Conservation (phyloP, 768 basidiomycete genomes). For the Tricholoma furcatifolium region DNA sequence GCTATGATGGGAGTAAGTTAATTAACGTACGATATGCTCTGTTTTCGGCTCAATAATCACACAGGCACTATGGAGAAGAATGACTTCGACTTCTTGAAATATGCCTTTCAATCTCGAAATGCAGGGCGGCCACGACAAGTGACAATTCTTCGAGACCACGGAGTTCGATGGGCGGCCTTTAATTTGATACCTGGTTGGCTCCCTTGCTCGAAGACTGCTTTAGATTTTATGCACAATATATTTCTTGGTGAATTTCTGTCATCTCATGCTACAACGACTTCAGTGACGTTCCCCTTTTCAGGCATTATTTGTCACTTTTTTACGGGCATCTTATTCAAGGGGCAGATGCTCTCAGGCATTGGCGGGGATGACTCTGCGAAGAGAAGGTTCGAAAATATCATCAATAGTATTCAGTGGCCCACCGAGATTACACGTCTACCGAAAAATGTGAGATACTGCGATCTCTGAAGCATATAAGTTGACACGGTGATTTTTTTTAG, state of each 20-base stretch:
- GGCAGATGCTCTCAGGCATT: slow-evolving; percentile 23
- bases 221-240: slow-evolving; percentile 30
- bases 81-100: slow-evolving; percentile 14
- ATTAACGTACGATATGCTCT: background rate
- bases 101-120: slow-evolving; percentile 10
- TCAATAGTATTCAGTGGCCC: slow-evolving; percentile 28
- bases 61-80: slow-evolving; percentile 6
- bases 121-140: slow-evolving; percentile 7
- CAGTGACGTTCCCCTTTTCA: background rate
- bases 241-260: no score
- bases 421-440: slow-evolving; percentile 28
- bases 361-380: slow-evolving; percentile 22
- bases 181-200: slow-evolving; percentile 27
- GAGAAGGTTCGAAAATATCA: slow-evolving; percentile 20
- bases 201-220: slow-evolving; percentile 19
- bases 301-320: slow-evolving; percentile 22
- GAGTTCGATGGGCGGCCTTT: slow-evolving; percentile 21
- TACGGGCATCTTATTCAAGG: slow-evolving; percentile 18
- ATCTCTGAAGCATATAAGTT: background rate
- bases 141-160: slow-evolving; percentile 20
- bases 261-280: no score
- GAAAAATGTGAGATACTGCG: slow-evolving; percentile 25
- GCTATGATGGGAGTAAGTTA: slow-evolving; percentile 5
- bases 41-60: no score
- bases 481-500: slow-evolving; percentile 9